Evolutionary conservation across 202 grass and related monocot genomes (phyloP).

Genomic region (Alloteropsis angusta): DNA sequence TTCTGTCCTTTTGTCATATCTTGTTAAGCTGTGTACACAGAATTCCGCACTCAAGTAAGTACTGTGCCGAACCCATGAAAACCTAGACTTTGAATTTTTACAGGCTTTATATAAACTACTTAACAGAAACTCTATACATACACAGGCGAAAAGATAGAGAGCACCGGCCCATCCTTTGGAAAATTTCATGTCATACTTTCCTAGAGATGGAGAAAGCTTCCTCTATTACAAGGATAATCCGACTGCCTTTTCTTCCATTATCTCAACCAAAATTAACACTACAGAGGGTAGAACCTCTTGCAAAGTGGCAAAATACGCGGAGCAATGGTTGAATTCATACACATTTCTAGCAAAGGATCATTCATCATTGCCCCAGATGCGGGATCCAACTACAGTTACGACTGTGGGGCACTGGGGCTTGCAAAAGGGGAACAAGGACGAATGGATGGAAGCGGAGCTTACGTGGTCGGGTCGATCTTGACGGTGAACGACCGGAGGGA

Average conservation of each 20-base stretch:
- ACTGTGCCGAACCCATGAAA: not conserved
- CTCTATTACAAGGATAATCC: too few relatives aligned
- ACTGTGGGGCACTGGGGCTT: too few relatives aligned
- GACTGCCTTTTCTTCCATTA: too few relatives aligned
- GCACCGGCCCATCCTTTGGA: not conserved
- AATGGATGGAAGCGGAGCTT: not conserved
- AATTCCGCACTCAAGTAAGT: not conserved
- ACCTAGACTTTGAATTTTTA: not conserved
- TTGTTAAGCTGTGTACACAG: not conserved
- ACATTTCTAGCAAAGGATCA: too few relatives aligned
- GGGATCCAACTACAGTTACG: not conserved
- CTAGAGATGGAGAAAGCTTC: not conserved
- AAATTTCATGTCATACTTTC: not conserved
- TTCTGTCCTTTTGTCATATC: not conserved
- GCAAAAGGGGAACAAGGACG: too few relatives aligned
- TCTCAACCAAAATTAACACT: too few relatives aligned
- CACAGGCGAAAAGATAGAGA: not conserved
- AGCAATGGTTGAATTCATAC: too few relatives aligned
- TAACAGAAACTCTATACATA: not conserved
- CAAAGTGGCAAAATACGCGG: too few relatives aligned
- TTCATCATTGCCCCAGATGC: too few relatives aligned
- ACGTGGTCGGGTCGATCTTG: conserved; percentile 90
- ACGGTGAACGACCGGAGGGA: conserved; percentile 91
- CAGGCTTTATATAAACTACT: not conserved
- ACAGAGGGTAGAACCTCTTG: too few relatives aligned